Base-by-base conservation (phyloP, 352 stramenopile species). In the Phytopythium aichiense region DNA sequence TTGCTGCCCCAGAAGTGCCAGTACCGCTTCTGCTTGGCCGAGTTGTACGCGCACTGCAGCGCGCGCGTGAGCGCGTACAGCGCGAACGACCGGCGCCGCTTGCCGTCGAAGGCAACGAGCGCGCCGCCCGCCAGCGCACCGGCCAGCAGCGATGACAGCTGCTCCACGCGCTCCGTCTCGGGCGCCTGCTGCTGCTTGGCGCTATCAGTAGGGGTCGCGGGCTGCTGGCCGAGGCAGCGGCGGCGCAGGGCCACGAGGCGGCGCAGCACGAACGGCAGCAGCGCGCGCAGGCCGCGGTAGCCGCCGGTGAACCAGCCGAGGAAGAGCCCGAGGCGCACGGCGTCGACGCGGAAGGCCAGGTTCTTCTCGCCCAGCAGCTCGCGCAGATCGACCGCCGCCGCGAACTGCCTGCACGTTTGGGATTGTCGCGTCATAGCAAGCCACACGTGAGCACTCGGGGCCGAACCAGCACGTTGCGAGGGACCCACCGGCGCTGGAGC, bases 1-100 rank as follows among this genome's bases (percentile, higher is more conserved):
- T 91, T 61, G 59, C 81, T 92, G 58, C 86, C 88, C 88, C 88
- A 96, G 52, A 96, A 96, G 69, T 96, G 88, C 83, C 84, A 96
- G 33, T 83, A 76, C 33, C 86, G 52, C n/a, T 77, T 74, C 53
- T 73, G 61, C 66, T 95, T 96, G 48, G 84, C 83, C 23, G 73
- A 89, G 71, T 96, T 96, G 77, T 96, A 96, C 28, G 71, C 82
- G 57, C 81, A 92, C 61, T 96, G 86, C 42, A 94, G 68, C 51
- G 85, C 85, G 45, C 88, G 84, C 13, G 87, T 89, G 61, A 93
- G 71, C 33, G 86, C 82, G 64, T 96, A 96, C 4, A 96, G 66
- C 49, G 84, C 88, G 23, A 96, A 58, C 8, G 88, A 94, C 2
- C 86, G 84, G 20, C 87, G 83, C 37, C 72, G 65, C 55, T 87